Evolutionary conservation across 257 asterid species (phyloP).

Genomic region (Verbascum thapsus): DNA sequence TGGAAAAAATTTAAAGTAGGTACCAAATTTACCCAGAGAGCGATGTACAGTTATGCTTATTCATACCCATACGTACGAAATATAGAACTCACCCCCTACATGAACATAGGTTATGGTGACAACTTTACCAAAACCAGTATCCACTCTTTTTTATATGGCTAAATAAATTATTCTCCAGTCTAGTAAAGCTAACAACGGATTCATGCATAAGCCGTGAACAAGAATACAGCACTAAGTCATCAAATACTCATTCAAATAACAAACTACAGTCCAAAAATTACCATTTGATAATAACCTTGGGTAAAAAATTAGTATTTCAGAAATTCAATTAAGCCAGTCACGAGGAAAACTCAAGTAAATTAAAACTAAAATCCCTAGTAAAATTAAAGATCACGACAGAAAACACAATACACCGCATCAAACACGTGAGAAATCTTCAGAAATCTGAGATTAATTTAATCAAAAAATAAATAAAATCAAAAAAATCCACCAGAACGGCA

Average conservation of each 20-base stretch:
- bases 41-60: neutral
- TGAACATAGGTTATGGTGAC: too few species aligned
- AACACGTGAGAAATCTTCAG: slow-evolving; percentile 17
- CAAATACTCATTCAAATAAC: slow-evolving; percentile 24
- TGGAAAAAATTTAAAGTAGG: slow-evolving; percentile 11
- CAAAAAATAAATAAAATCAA: slow-evolving; percentile 13
- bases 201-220: slow-evolving; percentile 33
- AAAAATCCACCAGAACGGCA: slow-evolving; percentile 40
- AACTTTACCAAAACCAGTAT: slow-evolving; percentile 20
- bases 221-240: slow-evolving; percentile 14
- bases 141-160: too few species aligned
- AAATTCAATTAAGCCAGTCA: slow-evolving; percentile 10
- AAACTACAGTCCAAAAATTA: slow-evolving; percentile 16
- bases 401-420: slow-evolving; percentile 15
- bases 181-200: slow-evolving; percentile 17
- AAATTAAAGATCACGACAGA: neutral
- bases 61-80: slow-evolving; percentile 10
- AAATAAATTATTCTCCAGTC: neutral
- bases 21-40: neutral
- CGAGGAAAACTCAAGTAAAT: slow-evolving; percentile 16
- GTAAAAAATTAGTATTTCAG: neutral
- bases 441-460: too few species aligned
- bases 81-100: too few species aligned
- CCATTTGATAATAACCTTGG: slow-evolving; percentile 8
- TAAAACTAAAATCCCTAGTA: slow-evolving; percentile 4